Conservation (phyloP, 352 stramenopile species). For the Phytophthora citricola region DNA sequence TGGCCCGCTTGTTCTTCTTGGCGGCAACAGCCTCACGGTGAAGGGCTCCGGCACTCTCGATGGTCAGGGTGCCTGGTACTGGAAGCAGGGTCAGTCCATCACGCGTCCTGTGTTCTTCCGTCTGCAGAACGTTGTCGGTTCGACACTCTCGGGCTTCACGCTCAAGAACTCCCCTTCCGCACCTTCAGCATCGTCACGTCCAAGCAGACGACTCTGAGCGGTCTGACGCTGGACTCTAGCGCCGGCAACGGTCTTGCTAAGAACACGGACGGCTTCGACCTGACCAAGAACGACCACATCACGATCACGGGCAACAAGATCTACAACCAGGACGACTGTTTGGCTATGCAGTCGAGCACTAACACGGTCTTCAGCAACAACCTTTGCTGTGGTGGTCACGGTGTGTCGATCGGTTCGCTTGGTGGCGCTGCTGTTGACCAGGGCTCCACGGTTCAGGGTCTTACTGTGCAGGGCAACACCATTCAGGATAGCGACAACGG, state of each 20-base stretch:
- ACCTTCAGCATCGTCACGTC: constrained; percentile 40
- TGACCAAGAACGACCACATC: constrained; percentile 36
- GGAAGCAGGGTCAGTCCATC: constrained; percentile 38
- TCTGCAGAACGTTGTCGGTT: constrained; percentile 35
- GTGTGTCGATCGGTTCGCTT: constrained; percentile 46
- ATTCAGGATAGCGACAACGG: constrained; percentile 35
- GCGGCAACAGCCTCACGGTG: constrained; percentile 35
- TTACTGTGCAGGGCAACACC: constrained; percentile 33
- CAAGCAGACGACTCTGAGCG: constrained; percentile 23
- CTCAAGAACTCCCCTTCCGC: constrained; percentile 42
- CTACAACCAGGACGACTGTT: constrained; percentile 32
- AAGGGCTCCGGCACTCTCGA: constrained; percentile 39
- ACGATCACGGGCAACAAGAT: constrained; percentile 39
- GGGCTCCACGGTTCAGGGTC: constrained; percentile 28
- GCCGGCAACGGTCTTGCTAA: constrained; percentile 11
- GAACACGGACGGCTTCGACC: constrained; percentile 32
- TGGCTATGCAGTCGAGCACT: constrained; percentile 16
- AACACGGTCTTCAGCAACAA: constrained; percentile 33
- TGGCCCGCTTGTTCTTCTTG: constrained; percentile 35
- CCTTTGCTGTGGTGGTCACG: constrained; percentile 27
- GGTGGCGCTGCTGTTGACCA: constrained; percentile 29
- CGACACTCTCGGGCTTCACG: constrained; percentile 37
- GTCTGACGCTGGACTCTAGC: constrained; percentile 22
- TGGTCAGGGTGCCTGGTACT: constrained; percentile 47
- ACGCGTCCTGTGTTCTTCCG: constrained; percentile 42